Evolutionary conservation across 306 rosid genomes (phyloP), one percentile per base, ranked within the genome.

Genomic region (Cucurbita pepo): DNA sequence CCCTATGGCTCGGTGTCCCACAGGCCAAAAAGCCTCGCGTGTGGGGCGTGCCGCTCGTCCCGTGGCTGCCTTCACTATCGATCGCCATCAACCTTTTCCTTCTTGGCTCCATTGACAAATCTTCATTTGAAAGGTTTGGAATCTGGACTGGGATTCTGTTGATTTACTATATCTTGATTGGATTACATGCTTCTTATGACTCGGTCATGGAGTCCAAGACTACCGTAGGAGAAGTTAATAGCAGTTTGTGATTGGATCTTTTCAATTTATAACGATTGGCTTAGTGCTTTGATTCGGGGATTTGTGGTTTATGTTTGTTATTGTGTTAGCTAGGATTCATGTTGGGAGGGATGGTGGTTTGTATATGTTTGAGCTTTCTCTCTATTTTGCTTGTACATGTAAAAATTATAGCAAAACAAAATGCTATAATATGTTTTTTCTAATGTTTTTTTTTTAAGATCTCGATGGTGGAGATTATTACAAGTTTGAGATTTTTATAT

Each of bases 41-140:
- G 5, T 91, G 97, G 97, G 97, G 96, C 0, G 91, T 86, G 14
- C 96, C 97, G 1, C 52, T 91, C 65, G 88, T 91, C 41, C 97
- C 97, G 3, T 91, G 87, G 91, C 37, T 91, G 36, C 97, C 97
- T 21, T 87, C 93, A 2, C 10, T 81, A 0, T 91, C 97, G 0
- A 87, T 91, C 41, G 87, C 85, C 50, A 81, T 91, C 3, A 91
- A 91, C 78, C 76, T 91, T 14, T 91, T 91, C 80, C 86, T 91
- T 59, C 86, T 91, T 16, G 97, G 97, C 47, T 91, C 97, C 1
- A 84, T 92, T 4, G 97, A 92, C 30, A 75, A 5, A 2, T 41
- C 53, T 0, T 92, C 97, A 0, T 92, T 82, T 44, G 43, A 5
- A 48, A 91, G 95, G 69, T 88, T 90, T 75, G 90, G 76, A 2